Conservation (phyloP, 805 yeast genomes). For the Ascoidea asiatica region DNA sequence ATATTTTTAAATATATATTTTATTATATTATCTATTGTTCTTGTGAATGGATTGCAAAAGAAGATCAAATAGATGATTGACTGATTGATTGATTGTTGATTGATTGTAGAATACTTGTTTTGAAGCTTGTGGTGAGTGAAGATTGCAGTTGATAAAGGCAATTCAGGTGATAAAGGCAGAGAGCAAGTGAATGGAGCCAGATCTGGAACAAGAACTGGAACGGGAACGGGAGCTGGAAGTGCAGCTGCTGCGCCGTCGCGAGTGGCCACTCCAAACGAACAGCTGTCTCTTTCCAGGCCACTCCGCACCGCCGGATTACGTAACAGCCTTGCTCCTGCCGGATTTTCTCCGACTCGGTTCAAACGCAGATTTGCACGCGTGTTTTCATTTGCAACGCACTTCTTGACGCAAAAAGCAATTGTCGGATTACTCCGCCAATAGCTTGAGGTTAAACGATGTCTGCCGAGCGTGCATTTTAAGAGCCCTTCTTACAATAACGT, state of each 20-base stretch:
- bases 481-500: background rate
- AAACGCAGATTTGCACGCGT: background rate
- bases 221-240: background rate
- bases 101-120: too few relatives aligned
- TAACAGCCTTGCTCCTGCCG: background rate
- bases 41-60: too few relatives aligned
- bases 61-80: too few relatives aligned
- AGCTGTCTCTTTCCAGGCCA: background rate
- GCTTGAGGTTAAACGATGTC: too few relatives aligned
- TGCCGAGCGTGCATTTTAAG: too few relatives aligned
- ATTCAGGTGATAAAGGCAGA: background rate
- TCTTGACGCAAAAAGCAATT: too few relatives aligned
- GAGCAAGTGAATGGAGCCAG: background rate
- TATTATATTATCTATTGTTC: too few relatives aligned
- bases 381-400: too few relatives aligned
- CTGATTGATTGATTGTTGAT: too few relatives aligned
- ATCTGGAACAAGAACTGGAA: background rate
- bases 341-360: too few relatives aligned
- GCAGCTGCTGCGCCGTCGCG: background rate
- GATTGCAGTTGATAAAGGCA: background rate
- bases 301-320: background rate
- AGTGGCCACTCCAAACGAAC: background rate
- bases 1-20: too few relatives aligned
- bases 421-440: too few relatives aligned
- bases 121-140: background rate